These are phyloP conservation scores for Hypoxylon lienhwacheense DNA, from an alignment of 495 filamentous ascomycete species.

Conservation along the genomic window DNA sequence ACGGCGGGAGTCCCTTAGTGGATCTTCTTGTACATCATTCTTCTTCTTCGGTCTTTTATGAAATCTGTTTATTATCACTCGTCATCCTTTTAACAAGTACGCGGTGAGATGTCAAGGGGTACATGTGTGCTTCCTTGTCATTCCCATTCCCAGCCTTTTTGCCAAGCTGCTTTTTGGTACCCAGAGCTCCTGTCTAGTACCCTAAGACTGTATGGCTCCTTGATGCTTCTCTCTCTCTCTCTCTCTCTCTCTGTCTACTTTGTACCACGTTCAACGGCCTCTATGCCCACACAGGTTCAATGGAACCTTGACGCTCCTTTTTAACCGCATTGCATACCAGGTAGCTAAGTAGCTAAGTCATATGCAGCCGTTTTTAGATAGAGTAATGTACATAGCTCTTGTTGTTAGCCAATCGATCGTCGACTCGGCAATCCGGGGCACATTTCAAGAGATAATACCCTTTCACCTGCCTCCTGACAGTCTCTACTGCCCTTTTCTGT, in stretches of 20 bases:
- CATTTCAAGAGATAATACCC: constrained; percentile 38
- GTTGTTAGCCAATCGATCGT: constrained; percentile 38
- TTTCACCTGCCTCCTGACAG: constrained; percentile 27
- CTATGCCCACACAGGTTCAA: constrained; percentile 17
- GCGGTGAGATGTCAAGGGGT: constrained; percentile 22
- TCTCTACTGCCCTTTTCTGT: constrained; percentile 27
- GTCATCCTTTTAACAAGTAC: constrained; percentile 10
- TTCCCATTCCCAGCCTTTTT: constrained; percentile 24
- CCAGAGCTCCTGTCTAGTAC: too few species aligned
- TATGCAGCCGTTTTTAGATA: constrained; percentile 34
- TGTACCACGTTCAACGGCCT: too few species aligned
- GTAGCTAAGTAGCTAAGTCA: constrained; percentile 8
- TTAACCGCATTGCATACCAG: constrained; percentile 37
- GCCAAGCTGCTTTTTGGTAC: constrained; percentile 22
- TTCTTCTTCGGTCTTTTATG: constrained; percentile 16
- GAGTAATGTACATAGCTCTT: constrained; percentile 24
- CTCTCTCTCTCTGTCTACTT: background rate
- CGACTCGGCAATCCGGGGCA: constrained; percentile 20
- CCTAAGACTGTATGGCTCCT: constrained; percentile 27
- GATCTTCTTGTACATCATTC: constrained; percentile 24
- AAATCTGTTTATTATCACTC: constrained; percentile 6
- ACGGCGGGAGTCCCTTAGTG: constrained; percentile 13
- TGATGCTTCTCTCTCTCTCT: constrained; percentile 6
- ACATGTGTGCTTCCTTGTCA: constrained; percentile 17
- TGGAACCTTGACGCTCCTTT: constrained; percentile 35